Base-by-base conservation (phyloP, 2,329 filamentous ascomycete species). In the Endocalyx cinctus region DNA sequence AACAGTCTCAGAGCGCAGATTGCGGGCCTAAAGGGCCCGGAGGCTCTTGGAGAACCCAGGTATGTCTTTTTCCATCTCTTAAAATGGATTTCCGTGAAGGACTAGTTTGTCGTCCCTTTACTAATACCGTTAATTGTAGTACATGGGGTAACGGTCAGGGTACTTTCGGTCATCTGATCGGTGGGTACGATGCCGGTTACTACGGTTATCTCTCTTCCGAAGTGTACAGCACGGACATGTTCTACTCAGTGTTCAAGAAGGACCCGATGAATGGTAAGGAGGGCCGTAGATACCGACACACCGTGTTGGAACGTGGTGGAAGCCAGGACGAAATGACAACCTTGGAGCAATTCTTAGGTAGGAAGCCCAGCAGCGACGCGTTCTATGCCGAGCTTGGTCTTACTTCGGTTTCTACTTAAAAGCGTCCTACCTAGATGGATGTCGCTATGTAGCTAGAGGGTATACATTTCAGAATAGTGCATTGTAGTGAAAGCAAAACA, bases 151-250 rank as follows among this genome's bases (percentile, higher is more conserved):
- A 88, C 48, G 84, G 85, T 10, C 78, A 89, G 52, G 83, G 84
- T 5, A 87, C 80, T 0, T 89, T 92, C 52, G 84, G 85, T 12
- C 86, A 92, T 60, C 69, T 90, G 43, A 85, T 90, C 39, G 84
- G 84, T 33, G 86, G 86, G 2, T 92, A 92, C 52, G 86, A 90
- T 58, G 85, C 86, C 18, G 84, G 85, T 27, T 90, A 90, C 64
- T 92, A 92, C 58, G 78, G 79, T 48, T 84, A 83, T 54, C 63
- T 83, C 20, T 82, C 76, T 43, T 87, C 82, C 1, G 76, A 87
- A 57, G 87, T 92, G 13, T 92, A 89, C 63, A 85, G 80, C 15
- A 75, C 82, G 17, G 86, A 94, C 60, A 90, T 94, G 84, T 94
- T 90, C 69, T 79, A 86, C 62, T 74, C 74, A 0, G 80, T 84